Conservation (phyloP, 495 filamentous ascomycete species). For the Chaetomium cochliodes region DNA sequence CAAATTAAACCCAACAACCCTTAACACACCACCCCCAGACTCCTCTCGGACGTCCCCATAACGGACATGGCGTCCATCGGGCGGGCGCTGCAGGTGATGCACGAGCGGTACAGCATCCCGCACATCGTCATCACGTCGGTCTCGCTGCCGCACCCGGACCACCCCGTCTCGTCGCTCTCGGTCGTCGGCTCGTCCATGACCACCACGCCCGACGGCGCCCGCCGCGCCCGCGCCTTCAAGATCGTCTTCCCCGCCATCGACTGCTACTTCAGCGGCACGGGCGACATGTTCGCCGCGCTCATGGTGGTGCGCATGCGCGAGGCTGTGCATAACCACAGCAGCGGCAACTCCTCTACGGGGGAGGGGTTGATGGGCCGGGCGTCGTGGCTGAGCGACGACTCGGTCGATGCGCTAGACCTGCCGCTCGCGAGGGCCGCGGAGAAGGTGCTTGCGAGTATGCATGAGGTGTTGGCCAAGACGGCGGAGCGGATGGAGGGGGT, state of each 20-base stretch:
- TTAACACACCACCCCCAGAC: slow-evolving; percentile 46
- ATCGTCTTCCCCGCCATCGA: slow-evolving; percentile 83
- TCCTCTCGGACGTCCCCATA: slow-evolving; percentile 81
- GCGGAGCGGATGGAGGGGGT: slow-evolving; percentile 56
- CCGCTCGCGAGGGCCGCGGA: slow-evolving; percentile 80
- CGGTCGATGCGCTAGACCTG: slow-evolving; percentile 63
- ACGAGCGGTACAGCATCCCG: slow-evolving; percentile 72
- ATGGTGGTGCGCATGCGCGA: slow-evolving; percentile 87
- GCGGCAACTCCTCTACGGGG: background rate
- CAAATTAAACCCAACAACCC: background rate
- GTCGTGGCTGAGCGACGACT: slow-evolving; percentile 69
- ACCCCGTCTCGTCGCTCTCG: slow-evolving; percentile 56
- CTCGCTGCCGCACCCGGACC: slow-evolving; percentile 42
- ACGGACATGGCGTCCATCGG: slow-evolving; percentile 68
- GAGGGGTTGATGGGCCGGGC: slow-evolving; percentile 46
- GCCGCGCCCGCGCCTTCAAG: slow-evolving; percentile 71
- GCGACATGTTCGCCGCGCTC: slow-evolving; percentile 96
- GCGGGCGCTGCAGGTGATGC: slow-evolving; percentile 71
- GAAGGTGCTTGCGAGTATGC: slow-evolving; percentile 92
- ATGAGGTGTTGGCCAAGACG: slow-evolving; percentile 76
- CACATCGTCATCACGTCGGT: slow-evolving; percentile 94
- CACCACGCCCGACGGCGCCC: slow-evolving; percentile 60
- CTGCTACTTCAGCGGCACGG: slow-evolving; percentile 91
- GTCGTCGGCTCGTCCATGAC: slow-evolving; percentile 76
- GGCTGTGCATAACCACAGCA: slow-evolving; percentile 49